Percentiles rank a stretch among this genome's conserved stretches.
Conservation (phyloP, 2,329 filamentous ascomycete genomes). For the Bipolaris zeicola region DNA sequence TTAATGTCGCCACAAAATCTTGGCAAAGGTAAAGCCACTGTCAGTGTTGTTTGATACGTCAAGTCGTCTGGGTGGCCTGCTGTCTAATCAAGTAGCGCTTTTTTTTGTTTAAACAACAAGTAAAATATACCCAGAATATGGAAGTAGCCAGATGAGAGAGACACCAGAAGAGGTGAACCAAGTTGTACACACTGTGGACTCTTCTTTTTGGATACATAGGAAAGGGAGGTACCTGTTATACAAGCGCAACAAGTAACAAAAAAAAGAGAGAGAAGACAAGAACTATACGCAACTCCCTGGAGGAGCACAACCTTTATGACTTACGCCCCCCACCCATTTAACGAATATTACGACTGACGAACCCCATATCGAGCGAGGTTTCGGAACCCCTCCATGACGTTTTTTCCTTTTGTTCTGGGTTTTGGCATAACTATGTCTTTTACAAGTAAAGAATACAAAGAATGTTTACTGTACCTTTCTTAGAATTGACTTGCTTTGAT, state of each 20-base stretch:
- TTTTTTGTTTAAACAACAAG: background rate
- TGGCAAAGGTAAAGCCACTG: slow-evolving; percentile 36
- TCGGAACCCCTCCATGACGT: no score
- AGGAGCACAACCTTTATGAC: no score
- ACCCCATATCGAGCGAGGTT: no score
- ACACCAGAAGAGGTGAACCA: background rate
- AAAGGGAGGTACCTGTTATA: background rate
- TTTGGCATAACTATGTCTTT: no score
- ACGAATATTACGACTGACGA: no score
- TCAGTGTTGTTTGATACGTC: slow-evolving; percentile 25
- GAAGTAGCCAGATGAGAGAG: background rate
- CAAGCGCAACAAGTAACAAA: background rate
- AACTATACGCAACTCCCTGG: no score
- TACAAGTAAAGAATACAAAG: no score
- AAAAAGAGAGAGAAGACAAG: background rate
- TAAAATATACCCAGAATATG: background rate
- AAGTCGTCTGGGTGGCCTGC: background rate
- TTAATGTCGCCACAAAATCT: slow-evolving; percentile 33
- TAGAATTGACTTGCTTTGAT: no score
- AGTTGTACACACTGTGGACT: background rate
- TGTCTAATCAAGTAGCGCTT: background rate
- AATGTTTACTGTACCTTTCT: no score
- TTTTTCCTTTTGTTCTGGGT: no score
- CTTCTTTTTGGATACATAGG: background rate
- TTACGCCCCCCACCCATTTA: no score